phyloP scores from a whole-genome alignment of 306 rosid genomes.

The Purshia tridentata region DNA sequence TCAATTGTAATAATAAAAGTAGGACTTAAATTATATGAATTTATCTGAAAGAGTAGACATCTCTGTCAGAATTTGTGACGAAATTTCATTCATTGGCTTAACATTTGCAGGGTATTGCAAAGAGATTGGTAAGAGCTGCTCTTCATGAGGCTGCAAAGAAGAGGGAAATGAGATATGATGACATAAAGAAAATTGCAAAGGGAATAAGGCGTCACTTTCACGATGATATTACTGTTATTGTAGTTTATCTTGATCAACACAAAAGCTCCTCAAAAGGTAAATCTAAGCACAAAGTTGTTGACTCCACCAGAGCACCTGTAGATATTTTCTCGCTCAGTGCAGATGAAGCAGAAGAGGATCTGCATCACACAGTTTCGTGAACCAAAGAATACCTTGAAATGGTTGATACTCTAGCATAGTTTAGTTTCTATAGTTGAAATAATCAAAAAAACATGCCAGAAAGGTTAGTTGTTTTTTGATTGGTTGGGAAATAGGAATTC shows the following conservation, averaged over 20 bases:
- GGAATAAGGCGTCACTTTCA: constrained; percentile 89
- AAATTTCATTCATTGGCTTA: constrained; percentile 20
- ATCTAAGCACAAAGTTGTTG: constrained; percentile 40
- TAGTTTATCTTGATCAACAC: constrained; percentile 75
- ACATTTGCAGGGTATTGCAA: constrained; percentile 82
- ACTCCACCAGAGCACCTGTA: constrained; percentile 69
- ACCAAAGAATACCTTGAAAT: constrained; percentile 19
- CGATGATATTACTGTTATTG: constrained; percentile 88
- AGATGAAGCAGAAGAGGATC: constrained; percentile 45
- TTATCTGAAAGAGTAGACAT: neutral
- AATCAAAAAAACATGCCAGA: neutral
- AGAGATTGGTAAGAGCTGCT: constrained; percentile 84
- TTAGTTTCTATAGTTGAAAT: constrained; percentile 3
- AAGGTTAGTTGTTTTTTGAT: constrained; percentile 2
- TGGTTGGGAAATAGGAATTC: neutral
- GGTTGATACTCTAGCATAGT: constrained; percentile 10
- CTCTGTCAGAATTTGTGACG: neutral
- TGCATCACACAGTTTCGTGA: constrained; percentile 35
- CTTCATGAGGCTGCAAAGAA: constrained; percentile 84
- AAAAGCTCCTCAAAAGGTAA: constrained; percentile 39
- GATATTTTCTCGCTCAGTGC: constrained; percentile 72
- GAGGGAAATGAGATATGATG: constrained; percentile 85
- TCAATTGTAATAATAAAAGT: neutral
- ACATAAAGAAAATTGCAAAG: constrained; percentile 75
- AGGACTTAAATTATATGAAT: neutral